These are phyloP conservation scores for Mucor sp. DNA, from an alignment of 371 early-diverging fungal genomes.

Conservation along the genomic window DNA sequence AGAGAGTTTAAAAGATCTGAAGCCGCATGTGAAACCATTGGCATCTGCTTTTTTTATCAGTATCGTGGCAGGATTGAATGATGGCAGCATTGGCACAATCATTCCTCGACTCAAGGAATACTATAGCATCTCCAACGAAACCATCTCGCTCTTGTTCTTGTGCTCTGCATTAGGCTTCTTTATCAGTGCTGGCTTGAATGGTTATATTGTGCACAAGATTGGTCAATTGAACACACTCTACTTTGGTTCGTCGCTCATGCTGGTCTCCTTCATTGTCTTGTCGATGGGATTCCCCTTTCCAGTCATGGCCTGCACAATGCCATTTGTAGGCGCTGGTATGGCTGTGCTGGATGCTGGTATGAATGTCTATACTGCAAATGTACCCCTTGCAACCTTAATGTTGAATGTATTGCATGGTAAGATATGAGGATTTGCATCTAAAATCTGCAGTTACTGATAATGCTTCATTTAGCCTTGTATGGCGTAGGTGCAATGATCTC, in stretches of 20 bases:
- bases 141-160: constrained; percentile 29
- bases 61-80: constrained; percentile 34
- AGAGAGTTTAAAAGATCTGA: constrained; percentile 22
- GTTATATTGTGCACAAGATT: constrained; percentile 27
- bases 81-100: constrained; percentile 36
- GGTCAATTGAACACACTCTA: constrained; percentile 27
- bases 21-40: constrained; percentile 15
- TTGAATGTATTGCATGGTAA: constrained; percentile 43
- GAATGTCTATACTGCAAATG: constrained; percentile 34
- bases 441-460: not conserved
- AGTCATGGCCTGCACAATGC: constrained; percentile 19
- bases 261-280: constrained; percentile 17
- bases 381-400: constrained; percentile 35
- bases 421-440: not conserved
- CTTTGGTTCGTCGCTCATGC: constrained; percentile 17
- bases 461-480: constrained; percentile 25
- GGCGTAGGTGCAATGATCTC: constrained; percentile 40
- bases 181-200: constrained; percentile 29
- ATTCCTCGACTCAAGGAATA: constrained; percentile 30
- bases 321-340: constrained; percentile 28
- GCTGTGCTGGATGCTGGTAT: constrained; percentile 33
- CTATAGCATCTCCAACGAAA: constrained; percentile 30
- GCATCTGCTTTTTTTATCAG: constrained; percentile 20
- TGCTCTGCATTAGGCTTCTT: constrained; percentile 31
- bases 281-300: constrained; percentile 27